Evolutionary conservation across 495 filamentous ascomycete species (phyloP).

Genomic region (Neurospora africana): DNA sequence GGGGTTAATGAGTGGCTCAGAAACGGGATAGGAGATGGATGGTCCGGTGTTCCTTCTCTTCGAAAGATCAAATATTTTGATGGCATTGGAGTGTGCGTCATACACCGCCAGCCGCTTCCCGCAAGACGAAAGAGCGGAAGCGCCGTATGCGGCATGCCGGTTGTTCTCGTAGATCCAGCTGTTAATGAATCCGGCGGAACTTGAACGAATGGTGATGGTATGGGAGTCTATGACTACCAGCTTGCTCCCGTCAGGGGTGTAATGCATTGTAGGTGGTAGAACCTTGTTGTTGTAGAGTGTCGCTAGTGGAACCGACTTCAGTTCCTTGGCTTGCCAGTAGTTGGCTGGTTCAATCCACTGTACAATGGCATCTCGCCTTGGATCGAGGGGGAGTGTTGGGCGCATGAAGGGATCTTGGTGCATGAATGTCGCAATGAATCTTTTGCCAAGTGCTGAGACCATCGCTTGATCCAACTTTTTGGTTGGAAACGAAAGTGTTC

Average conservation of each 20-base stretch:
- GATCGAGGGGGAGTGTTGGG: neutral
- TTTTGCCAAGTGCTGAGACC: neutral
- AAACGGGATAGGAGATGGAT: neutral
- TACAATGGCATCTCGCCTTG: neutral
- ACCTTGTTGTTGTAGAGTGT: neutral
- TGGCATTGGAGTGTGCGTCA: neutral
- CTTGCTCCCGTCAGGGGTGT: neutral
- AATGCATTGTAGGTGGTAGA: neutral
- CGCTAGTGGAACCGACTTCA: neutral
- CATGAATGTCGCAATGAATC: neutral
- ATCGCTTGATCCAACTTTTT: neutral
- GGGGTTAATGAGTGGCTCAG: neutral
- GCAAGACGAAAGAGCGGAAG: neutral
- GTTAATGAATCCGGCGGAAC: neutral
- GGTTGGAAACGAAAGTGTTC: neutral
- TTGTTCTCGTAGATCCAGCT: neutral
- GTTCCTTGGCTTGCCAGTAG: neutral
- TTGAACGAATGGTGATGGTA: neutral
- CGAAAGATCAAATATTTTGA: neutral
- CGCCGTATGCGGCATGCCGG: neutral
- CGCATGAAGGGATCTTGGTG: neutral
- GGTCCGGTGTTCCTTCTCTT: neutral
- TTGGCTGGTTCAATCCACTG: neutral
- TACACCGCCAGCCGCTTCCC: neutral
- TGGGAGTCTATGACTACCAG: neutral